Conservation (phyloP, 1,284 basidiomycete genomes). For the Earliella scabrosa region DNA sequence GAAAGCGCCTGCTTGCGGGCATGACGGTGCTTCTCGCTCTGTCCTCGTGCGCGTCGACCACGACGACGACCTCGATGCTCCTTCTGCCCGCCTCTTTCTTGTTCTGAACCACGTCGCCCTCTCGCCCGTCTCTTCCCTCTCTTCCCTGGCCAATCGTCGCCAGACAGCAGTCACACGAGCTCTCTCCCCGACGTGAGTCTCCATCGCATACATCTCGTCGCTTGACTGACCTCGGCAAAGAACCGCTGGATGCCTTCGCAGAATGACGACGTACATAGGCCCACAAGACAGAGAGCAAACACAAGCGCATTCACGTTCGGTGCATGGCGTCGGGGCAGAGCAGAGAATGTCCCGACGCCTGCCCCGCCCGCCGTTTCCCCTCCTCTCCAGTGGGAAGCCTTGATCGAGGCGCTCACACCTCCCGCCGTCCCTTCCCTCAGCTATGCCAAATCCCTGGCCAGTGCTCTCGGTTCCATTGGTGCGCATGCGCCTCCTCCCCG, state of each 20-base stretch:
- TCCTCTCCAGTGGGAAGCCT: slow-evolving; percentile 34
- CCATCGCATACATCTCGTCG: slow-evolving; percentile 4
- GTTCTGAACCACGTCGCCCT: not conserved
- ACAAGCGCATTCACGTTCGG: slow-evolving; percentile 45
- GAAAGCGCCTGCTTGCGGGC: not conserved
- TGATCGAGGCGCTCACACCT: slow-evolving; percentile 38
- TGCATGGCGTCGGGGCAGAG: slow-evolving; percentile 47
- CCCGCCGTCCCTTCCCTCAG: slow-evolving; percentile 40
- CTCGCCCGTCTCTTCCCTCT: not conserved
- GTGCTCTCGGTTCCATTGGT: slow-evolving; percentile 26
- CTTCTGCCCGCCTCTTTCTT: not conserved
- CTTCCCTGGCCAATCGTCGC: no score
- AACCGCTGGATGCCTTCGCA: slow-evolving; percentile 38
- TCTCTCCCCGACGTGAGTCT: not conserved
- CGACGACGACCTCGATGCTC: slow-evolving; percentile 5
- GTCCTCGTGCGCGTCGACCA: not conserved
- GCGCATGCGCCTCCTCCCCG: slow-evolving; percentile 29
- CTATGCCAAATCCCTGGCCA: slow-evolving; percentile 34
- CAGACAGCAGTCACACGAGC: not conserved
- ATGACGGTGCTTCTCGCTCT: not conserved
- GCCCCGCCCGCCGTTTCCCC: slow-evolving; percentile 28
- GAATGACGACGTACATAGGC: slow-evolving; percentile 39
- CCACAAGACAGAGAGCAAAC: slow-evolving; percentile 46
- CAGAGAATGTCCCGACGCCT: slow-evolving; percentile 37
- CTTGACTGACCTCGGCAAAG: not conserved